Conservation (phyloP, 1,284 basidiomycete genomes). For the Rhodotorula sp. region DNA sequence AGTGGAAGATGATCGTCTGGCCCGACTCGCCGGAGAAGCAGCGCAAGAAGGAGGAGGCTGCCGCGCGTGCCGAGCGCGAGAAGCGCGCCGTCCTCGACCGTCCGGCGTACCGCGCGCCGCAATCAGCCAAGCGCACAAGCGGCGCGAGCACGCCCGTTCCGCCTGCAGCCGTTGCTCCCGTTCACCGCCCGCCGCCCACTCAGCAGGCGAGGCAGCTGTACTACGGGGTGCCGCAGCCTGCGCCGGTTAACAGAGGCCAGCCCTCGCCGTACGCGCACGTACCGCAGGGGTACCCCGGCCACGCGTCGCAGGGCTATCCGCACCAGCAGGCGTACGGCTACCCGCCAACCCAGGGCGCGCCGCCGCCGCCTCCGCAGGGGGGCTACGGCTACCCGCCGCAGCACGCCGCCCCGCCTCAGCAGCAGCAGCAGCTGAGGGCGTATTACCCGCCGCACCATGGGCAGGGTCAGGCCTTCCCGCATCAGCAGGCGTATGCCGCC, state of each 20-base stretch:
- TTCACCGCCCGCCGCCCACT: background rate
- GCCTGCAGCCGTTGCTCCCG: background rate
- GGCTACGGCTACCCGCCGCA: background rate
- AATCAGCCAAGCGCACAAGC: constrained; percentile 5
- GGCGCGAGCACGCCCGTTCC: background rate
- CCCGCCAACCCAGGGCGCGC: background rate
- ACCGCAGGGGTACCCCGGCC: background rate
- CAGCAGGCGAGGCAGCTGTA: background rate
- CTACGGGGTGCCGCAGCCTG: background rate
- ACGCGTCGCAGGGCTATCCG: background rate
- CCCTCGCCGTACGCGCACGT: too few relatives aligned
- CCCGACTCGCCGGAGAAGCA: constrained; percentile 29
- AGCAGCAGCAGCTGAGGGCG: background rate
- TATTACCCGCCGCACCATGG: background rate
- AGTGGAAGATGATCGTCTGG: constrained; percentile 39
- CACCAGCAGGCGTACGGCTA: background rate
- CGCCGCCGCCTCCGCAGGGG: background rate
- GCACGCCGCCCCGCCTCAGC: background rate
- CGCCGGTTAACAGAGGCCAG: background rate
- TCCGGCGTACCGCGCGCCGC: constrained; percentile 15
- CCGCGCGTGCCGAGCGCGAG: constrained; percentile 7
- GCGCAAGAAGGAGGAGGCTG: constrained; percentile 28
- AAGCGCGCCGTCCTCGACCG: constrained; percentile 26
- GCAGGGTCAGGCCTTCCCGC: background rate
- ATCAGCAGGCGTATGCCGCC: background rate